Conservation (phyloP, 169 alveolate genomes). For the Plasmodium fragile region DNA sequence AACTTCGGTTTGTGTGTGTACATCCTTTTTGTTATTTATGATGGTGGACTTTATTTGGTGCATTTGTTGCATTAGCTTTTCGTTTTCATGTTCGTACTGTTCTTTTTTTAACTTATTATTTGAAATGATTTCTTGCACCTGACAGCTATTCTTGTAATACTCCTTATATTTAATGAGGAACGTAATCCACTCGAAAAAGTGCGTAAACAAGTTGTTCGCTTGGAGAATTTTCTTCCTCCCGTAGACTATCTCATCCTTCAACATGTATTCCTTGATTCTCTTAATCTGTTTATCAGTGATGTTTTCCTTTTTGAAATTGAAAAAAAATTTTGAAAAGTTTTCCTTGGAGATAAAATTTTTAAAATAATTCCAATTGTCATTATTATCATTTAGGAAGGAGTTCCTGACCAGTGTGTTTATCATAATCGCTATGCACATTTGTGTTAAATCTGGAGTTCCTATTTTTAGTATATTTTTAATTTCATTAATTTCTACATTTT, state of each 20-base stretch:
- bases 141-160: constrained; percentile 30
- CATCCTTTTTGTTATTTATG: constrained; percentile 20
- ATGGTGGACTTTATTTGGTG: constrained; percentile 20
- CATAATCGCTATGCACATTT: constrained; percentile 45
- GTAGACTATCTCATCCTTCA: constrained; percentile 16
- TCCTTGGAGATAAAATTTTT: constrained; percentile 64
- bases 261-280: constrained; percentile 48
- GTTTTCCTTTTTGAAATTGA: constrained; percentile 70
- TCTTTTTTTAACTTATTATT: constrained; percentile 37
- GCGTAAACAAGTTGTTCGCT: constrained; percentile 55
- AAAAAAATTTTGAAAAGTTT: constrained; percentile 46
- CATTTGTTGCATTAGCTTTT: constrained; percentile 28
- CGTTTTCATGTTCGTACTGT: constrained; percentile 48
- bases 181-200: constrained; percentile 25
- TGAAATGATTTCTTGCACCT: constrained; percentile 10
- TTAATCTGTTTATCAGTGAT: constrained; percentile 61
- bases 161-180: constrained; percentile 56
- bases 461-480: constrained; percentile 68
- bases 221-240: constrained; percentile 8
- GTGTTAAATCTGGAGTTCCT: constrained; percentile 18
- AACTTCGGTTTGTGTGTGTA: constrained; percentile 16
- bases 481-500: constrained; percentile 63
- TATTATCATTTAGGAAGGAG: constrained; percentile 40
- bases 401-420: constrained; percentile 41
- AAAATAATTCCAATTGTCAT: constrained; percentile 75